phyloP scores from a whole-genome alignment of 1,284 basidiomycete genomes.

The Filobasidium uniguttulatum region DNA sequence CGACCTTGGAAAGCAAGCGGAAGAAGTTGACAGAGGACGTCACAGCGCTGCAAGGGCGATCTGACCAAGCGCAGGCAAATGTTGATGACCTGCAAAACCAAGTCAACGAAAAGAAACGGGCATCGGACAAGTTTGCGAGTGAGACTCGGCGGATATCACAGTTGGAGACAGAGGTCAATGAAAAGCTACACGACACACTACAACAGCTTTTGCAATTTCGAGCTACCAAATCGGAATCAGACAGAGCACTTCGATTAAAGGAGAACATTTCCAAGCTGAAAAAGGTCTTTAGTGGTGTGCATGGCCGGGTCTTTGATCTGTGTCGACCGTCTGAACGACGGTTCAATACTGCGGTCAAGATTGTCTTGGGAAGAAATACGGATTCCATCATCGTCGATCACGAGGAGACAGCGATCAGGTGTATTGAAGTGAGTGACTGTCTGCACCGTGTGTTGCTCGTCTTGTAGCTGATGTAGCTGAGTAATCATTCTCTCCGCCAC shows the following conservation, averaged over 20 bases:
- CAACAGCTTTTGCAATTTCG: slow-evolving; percentile 77
- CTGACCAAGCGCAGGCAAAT: slow-evolving; percentile 23
- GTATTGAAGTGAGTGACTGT: slow-evolving; percentile 60
- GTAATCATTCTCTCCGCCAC: slow-evolving; percentile 4
- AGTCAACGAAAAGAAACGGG: slow-evolving; percentile 48
- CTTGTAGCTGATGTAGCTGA: background rate
- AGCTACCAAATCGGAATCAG: slow-evolving; percentile 69
- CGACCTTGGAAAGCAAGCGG: slow-evolving; percentile 51
- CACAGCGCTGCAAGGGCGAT: slow-evolving; percentile 45
- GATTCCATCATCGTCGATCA: slow-evolving; percentile 93
- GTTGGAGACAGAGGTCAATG: slow-evolving; percentile 76
- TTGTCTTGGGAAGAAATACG: slow-evolving; percentile 87
- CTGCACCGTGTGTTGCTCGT: too few species aligned
- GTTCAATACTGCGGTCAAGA: slow-evolving; percentile 85
- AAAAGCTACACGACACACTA: slow-evolving; percentile 71
- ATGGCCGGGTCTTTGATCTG: slow-evolving; percentile 79
- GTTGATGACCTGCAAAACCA: slow-evolving; percentile 45
- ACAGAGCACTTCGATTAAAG: slow-evolving; percentile 69
- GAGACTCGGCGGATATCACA: slow-evolving; percentile 57
- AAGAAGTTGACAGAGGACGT: slow-evolving; percentile 52
- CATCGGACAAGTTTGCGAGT: slow-evolving; percentile 58
- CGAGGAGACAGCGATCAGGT: slow-evolving; percentile 92
- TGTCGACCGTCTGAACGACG: slow-evolving; percentile 86
- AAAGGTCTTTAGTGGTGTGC: slow-evolving; percentile 75
- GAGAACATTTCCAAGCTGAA: slow-evolving; percentile 73